Evolutionary conservation across 108 stramenopile genomes (phyloP).

Genomic region (Cyclostephanos tholiformis): DNA sequence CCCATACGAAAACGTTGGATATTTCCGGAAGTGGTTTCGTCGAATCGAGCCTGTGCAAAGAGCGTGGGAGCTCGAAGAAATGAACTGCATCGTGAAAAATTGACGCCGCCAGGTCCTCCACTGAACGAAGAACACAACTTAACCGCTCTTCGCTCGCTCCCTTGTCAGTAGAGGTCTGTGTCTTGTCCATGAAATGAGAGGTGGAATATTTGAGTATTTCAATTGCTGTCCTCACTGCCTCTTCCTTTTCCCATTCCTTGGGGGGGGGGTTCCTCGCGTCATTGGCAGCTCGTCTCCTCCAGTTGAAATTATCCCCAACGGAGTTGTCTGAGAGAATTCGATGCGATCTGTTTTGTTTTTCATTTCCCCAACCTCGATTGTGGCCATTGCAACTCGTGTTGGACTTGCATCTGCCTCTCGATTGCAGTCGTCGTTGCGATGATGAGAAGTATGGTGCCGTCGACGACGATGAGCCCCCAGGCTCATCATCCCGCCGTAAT

Average conservation of each 20-base stretch:
- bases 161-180: not conserved
- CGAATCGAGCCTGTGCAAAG: not conserved
- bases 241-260: not conserved
- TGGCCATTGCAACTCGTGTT: not conserved
- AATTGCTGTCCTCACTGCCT: not conserved
- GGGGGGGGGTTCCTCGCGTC: not conserved
- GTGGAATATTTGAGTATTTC: not conserved
- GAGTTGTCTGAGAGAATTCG: not conserved
- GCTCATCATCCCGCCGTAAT: not conserved
- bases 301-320: not conserved
- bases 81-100: constrained; percentile 2
- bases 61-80: not conserved
- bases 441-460: not conserved
- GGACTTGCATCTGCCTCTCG: not conserved
- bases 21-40: constrained; percentile 4
- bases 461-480: not conserved
- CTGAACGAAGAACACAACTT: not conserved
- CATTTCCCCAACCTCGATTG: not conserved
- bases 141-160: not conserved
- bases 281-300: constrained; percentile 13
- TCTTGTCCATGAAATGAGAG: not conserved
- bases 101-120: constrained; percentile 3
- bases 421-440: not conserved
- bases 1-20: constrained; percentile 28
- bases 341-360: not conserved